Base-by-base conservation (phyloP, 108 stramenopile species). In the Nannochloropsis salina region DNA sequence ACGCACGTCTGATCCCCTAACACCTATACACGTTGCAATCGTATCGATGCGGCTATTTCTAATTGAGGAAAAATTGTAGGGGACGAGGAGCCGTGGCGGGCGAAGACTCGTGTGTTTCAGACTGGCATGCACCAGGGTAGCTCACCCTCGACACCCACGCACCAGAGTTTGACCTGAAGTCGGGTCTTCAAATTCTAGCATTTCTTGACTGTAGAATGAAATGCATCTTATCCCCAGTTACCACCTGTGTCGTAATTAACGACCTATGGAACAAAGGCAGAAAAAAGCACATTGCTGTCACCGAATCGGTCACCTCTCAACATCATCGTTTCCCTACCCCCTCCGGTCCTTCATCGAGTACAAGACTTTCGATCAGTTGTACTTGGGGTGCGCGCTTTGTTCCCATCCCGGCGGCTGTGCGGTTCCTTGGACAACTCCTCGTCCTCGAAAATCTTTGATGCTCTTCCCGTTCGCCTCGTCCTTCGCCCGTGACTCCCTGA, bases 401-500 rank as follows among this genome's bases (percentile, higher is more conserved):
- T 74, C 61, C 61, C 61, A 74, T n/a, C 61, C 61, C n/a, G 61
- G 61, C 3, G 15, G 61, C n/a, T 74, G 61, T 8, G 61, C 61
- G 20, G 20, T n/a, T 1, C n/a, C n/a, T 15, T 74, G 20, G 61
- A n/a, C 8, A 15, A 74, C 61, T n/a, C 61, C 61, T 6, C 61
- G 15, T 6, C 61, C 61, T 8, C n/a, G 15, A n/a, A 74, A 74
- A 74, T 74, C 61, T 6, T 74, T 74, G 20, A 74, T 74, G 61
- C 61, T 74, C 61, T 74, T 74, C 61, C 61, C 61, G n/a, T 74
- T 74, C 61, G 61, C 61, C 43, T 88, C 88, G 40, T 88, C 89
- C 47, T 86, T 86, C 44, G 86, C 90, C 11, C 90, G 80, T 21
- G 61, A 44, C 18, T 86, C 88, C 85, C 87, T 88, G 21, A 90